Evolutionary conservation across 768 basidiomycete species (phyloP), one percentile per base, ranked within the genome.

Genomic region (Lepiota brunneoincarnata): DNA sequence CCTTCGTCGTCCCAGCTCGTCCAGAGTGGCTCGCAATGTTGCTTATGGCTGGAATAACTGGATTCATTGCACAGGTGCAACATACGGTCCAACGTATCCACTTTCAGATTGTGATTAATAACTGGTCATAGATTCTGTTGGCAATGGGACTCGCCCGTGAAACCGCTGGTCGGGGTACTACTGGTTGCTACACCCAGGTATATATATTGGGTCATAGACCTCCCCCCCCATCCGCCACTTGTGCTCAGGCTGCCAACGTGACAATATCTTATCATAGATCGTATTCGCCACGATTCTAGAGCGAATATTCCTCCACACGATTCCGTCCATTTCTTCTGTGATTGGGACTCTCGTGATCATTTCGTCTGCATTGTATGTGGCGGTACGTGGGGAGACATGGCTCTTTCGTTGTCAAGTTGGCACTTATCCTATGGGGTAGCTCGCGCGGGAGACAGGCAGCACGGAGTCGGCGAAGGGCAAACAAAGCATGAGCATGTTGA

Each of bases 211-310:
- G 3, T 10, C 17, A 23, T 37, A 40, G 17, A 4, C 9, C 12
- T n/a, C n/a, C n/a, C n/a, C n/a, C n/a, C n/a, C n/a, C 23, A 20
- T 14, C 11, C 3, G 21, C 15, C 3, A 9, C 34, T 1, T 11
- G 18, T 14, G 14, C 43, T 31, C 4, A 51, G 6, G 2, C 26
- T 11, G 15, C 3, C 31, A 31, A 31, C 31, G 11, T 31, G 31
- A 31, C 31, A n/a, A n/a, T n/a, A n/a, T n/a, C n/a, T 24, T 31
- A 17, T 11, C 20, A 12, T 58, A 87, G 78, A 77, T 91, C 36
- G 71, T 90, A n/a, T 91, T 86, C 62, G 83, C 88, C 0, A 72
- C 78, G 2, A 63, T 83, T 12, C 71, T 91, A 7, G 87, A 93
- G 64, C 71, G 79, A 3, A 57, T 86, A 39, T 77, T 88, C 60